These are phyloP conservation scores for Cairneyella variabilis DNA, from an alignment of 495 filamentous ascomycete species.

Conservation along the genomic window DNA sequence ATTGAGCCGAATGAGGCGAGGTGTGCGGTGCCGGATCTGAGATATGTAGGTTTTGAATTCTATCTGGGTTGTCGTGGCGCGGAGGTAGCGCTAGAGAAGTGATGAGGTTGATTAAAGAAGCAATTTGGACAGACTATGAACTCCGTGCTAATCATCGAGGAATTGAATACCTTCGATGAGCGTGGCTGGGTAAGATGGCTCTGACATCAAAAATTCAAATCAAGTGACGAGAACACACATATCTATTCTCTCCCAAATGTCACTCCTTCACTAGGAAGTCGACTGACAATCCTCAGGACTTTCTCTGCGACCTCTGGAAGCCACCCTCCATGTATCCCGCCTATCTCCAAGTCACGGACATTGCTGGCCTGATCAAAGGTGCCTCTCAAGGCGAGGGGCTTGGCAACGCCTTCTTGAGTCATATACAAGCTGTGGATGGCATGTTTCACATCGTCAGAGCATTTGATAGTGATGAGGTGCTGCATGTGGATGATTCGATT, in stretches of 20 bases:
- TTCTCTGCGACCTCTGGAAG: slow-evolving; percentile 27
- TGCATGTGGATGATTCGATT: slow-evolving; percentile 29
- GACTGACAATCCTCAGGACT: slow-evolving; percentile 21
- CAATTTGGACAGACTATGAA: background rate
- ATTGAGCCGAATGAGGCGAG: slow-evolving; percentile 31
- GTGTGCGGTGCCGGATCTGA: slow-evolving; percentile 26
- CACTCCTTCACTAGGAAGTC: no score
- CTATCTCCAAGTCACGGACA: slow-evolving; percentile 30
- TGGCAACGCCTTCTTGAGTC: slow-evolving; percentile 28
- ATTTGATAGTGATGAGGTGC: slow-evolving; percentile 29
- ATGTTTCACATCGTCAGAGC: slow-evolving; percentile 30
- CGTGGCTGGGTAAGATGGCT: background rate
- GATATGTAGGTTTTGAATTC: slow-evolving; percentile 21
- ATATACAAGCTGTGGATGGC: slow-evolving; percentile 30
- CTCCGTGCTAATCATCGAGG: background rate
- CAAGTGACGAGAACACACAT: no score
- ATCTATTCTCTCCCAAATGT: no score
- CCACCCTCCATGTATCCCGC: slow-evolving; percentile 26
- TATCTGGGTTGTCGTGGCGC: background rate
- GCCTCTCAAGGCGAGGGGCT: slow-evolving; percentile 28
- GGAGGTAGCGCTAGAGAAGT: no score
- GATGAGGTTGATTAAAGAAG: no score
- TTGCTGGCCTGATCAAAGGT: slow-evolving; percentile 30
- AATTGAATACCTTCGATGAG: background rate
- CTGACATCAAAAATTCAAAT: background rate